Percentiles rank a stretch among this genome's conserved stretches.
phyloP scores from a whole-genome alignment of 1,139 yeast species.

The Saccharomyces hybrid region DNA sequence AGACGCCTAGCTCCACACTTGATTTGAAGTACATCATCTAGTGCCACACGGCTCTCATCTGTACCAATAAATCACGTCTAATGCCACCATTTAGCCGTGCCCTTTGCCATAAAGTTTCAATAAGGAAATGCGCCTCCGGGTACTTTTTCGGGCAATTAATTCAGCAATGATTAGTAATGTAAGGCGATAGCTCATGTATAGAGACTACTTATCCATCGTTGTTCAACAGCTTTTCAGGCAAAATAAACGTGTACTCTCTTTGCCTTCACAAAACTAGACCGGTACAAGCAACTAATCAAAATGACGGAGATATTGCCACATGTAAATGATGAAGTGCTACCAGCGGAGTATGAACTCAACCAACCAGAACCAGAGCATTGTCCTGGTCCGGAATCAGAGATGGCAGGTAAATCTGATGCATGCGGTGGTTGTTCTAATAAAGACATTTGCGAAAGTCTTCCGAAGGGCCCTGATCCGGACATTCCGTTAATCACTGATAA shows the following conservation, averaged over 20 bases:
- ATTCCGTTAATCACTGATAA: constrained; percentile 65
- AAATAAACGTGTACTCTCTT: background rate
- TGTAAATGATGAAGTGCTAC: constrained; percentile 15
- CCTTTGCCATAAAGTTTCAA: background rate
- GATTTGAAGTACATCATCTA: background rate
- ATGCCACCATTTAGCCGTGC: background rate
- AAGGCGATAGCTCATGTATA: background rate
- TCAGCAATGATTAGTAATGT: background rate
- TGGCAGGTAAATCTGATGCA: constrained; percentile 90
- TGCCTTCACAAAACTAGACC: background rate
- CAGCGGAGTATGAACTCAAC: constrained; percentile 27
- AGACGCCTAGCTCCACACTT: too few species aligned
- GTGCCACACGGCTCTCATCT: background rate
- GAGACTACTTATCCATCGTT: background rate
- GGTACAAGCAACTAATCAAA: background rate
- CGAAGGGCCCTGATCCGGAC: constrained; percentile 96
- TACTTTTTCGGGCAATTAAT: background rate
- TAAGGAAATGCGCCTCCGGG: background rate
- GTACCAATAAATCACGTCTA: background rate
- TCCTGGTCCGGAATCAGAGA: constrained; percentile 94
- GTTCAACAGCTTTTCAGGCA: background rate
- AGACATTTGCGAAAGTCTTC: constrained; percentile 75
- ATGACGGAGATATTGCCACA: constrained; percentile 16
- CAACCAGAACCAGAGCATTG: constrained; percentile 88
- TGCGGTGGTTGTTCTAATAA: constrained; percentile 94